A percentile compares a stretch with the other conserved stretches of the same genome.
Conservation (phyloP, 352 stramenopile species). For the Phytophthora nicotianae region DNA sequence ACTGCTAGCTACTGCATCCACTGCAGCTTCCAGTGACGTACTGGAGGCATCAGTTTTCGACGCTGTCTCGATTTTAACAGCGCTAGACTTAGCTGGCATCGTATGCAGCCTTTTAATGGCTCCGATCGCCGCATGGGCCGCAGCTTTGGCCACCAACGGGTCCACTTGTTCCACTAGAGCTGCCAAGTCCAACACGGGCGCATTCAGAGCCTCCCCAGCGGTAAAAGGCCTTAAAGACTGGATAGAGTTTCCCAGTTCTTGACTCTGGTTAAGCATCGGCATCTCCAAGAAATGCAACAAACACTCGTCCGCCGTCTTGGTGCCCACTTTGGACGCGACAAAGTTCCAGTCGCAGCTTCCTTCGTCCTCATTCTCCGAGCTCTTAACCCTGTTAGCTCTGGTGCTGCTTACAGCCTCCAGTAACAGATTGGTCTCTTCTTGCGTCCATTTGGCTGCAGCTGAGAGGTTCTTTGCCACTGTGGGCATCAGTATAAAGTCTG, state of each 20-base stretch:
- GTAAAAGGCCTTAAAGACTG: conserved; percentile 45
- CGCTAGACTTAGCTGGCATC: conserved; percentile 28
- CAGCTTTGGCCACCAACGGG: conserved; percentile 72
- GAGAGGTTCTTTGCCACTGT: conserved; percentile 8
- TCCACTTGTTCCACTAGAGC: conserved; percentile 65
- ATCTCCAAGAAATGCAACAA: conserved; percentile 81
- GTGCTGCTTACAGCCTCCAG: conserved; percentile 59
- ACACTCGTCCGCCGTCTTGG: conserved; percentile 78
- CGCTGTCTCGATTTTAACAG: conserved; percentile 20
- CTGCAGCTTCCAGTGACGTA: conserved; percentile 45
- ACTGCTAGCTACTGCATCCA: conserved; percentile 43
- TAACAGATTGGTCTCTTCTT: conserved; percentile 48
- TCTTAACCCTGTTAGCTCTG: conserved; percentile 18
- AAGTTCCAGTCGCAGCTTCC: conserved; percentile 79
- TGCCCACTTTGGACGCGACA: conserved; percentile 67
- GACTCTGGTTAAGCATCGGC: conserved; percentile 49
- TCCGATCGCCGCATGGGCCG: conserved; percentile 63
- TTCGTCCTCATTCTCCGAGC: conserved; percentile 20
- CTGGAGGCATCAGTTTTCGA: conserved; percentile 4
- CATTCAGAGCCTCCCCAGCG: conserved; percentile 55
- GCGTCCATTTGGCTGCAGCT: conserved; percentile 43
- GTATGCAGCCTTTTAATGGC: conserved; percentile 71
- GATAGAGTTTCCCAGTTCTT: conserved; percentile 9
- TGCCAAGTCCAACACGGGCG: conserved; percentile 57
- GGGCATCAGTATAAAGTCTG: conserved; percentile 62